A percentile compares a stretch with the other conserved stretches of the same genome.
Conservation (phyloP, 305 asterid species). For the Ilex paraguariensis region DNA sequence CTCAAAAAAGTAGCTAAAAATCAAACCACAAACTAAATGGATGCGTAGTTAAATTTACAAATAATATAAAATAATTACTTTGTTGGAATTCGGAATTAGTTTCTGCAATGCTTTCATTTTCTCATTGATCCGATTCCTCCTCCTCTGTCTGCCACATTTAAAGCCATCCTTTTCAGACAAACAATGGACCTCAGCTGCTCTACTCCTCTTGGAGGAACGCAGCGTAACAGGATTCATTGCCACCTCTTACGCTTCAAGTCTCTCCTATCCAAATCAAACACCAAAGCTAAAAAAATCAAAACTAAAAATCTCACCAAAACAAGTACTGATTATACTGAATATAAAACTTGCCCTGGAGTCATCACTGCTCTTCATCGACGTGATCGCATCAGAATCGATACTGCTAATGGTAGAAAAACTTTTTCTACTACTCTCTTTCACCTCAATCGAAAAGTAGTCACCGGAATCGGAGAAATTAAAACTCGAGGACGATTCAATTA, state of each 20-base stretch:
- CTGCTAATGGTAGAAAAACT: conserved; percentile 30
- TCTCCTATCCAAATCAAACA: conserved; percentile 27
- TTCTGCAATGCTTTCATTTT: conserved; percentile 93
- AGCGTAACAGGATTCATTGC: conserved; percentile 31
- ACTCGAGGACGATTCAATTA: conserved; percentile 50
- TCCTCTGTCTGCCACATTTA: conserved; percentile 53
- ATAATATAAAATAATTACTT: conserved; percentile 30
- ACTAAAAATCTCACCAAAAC: background rate
- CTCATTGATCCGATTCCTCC: conserved; percentile 95
- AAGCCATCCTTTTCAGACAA: conserved; percentile 84
- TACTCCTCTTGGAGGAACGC: conserved; percentile 82
- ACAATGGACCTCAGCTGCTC: conserved; percentile 94
- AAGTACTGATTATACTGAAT: background rate
- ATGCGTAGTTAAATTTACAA: no score
- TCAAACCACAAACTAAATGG: no score
- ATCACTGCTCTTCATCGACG: conserved; percentile 18
- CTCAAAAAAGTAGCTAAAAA: no score
- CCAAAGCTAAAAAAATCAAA: conserved; percentile 8
- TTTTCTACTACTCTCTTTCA: conserved; percentile 41
- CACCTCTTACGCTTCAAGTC: conserved; percentile 48
- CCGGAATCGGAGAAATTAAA: conserved; percentile 69
- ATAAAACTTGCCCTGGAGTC: conserved; percentile 3
- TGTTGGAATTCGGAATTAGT: conserved; percentile 75
- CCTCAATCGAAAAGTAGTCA: conserved; percentile 25
- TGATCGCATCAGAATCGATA: conserved; percentile 27